Conservation (phyloP, 345 rosid genomes). For the Eucalyptus urophylla region DNA sequence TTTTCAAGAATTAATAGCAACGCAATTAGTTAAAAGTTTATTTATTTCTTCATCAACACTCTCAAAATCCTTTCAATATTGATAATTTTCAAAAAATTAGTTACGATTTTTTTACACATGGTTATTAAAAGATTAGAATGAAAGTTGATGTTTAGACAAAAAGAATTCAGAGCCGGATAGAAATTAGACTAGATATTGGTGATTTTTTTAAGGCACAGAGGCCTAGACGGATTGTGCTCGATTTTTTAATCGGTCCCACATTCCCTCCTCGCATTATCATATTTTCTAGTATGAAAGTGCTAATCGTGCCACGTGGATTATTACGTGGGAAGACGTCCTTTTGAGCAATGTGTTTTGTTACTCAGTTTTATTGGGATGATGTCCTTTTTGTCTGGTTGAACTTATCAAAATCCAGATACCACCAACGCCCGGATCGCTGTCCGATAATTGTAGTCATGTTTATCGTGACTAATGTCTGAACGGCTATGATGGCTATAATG, state of each 20-base stretch:
- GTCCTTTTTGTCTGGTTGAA: not conserved
- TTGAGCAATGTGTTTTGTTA: not conserved
- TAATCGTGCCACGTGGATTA: not conserved
- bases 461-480: not conserved
- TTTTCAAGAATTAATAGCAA: fast-evolving
- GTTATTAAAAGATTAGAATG: not conserved
- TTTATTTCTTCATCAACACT: not conserved
- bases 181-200: not conserved
- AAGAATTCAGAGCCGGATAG: not conserved
- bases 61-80: fast-evolving
- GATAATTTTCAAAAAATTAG: not conserved
- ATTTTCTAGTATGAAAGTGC: not conserved
- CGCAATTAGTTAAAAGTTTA: fast-evolving
- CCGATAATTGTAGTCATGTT: not conserved
- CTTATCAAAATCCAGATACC: not conserved
- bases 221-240: not conserved
- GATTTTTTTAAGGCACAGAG: not conserved
- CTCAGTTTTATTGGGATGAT: not conserved
- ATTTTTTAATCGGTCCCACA: not conserved
- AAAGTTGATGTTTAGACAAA: not conserved
- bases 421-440: not conserved
- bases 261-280: not conserved
- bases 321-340: not conserved
- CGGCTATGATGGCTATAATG: not conserved
- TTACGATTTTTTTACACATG: fast-evolving